Evolutionary conservation across 768 basidiomycete species (phyloP).

Genomic region (Thelephora ganbajun): DNA sequence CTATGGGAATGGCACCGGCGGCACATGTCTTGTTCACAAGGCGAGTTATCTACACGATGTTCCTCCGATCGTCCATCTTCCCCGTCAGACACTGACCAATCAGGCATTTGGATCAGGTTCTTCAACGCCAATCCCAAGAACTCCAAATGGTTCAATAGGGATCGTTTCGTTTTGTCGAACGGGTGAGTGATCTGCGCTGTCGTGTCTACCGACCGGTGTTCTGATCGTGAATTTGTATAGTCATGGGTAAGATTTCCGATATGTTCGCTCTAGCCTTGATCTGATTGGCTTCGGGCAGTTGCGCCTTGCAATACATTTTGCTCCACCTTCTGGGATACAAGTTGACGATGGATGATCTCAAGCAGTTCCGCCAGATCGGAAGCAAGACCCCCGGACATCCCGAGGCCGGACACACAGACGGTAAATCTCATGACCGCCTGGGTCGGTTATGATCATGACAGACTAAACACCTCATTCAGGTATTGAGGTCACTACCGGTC

Average conservation of each 20-base stretch:
- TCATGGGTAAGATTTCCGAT: slow-evolving; percentile 50
- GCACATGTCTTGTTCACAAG: slow-evolving; percentile 71
- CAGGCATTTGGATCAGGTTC: slow-evolving; percentile 41
- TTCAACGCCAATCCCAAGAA: slow-evolving; percentile 79
- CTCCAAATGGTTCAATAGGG: slow-evolving; percentile 91
- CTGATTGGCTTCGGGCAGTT: slow-evolving; percentile 29
- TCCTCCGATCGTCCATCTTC: slow-evolving; percentile 9
- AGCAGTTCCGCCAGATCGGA: slow-evolving; percentile 82
- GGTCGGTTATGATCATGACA: slow-evolving; percentile 3
- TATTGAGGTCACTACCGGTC: slow-evolving; percentile 89
- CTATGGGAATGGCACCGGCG: slow-evolving; percentile 85
- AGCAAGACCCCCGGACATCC: slow-evolving; percentile 92
- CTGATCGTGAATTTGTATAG: slow-evolving; percentile 21
- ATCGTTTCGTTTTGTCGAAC: slow-evolving; percentile 94
- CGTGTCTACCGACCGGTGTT: slow-evolving; percentile 1
- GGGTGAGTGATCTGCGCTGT: slow-evolving; percentile 37
- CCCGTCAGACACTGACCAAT: slow-evolving; percentile 3
- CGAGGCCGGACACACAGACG: slow-evolving; percentile 57
- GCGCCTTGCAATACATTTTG: slow-evolving; percentile 85
- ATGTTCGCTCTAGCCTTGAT: not conserved
- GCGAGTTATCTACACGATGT: slow-evolving; percentile 21
- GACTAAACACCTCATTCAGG: slow-evolving; percentile 21
- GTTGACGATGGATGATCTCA: slow-evolving; percentile 83
- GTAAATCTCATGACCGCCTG: slow-evolving; percentile 17
- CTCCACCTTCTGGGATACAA: slow-evolving; percentile 90